Conservation (phyloP, 2,329 filamentous ascomycete species). For the Aspergillus sojae region DNA sequence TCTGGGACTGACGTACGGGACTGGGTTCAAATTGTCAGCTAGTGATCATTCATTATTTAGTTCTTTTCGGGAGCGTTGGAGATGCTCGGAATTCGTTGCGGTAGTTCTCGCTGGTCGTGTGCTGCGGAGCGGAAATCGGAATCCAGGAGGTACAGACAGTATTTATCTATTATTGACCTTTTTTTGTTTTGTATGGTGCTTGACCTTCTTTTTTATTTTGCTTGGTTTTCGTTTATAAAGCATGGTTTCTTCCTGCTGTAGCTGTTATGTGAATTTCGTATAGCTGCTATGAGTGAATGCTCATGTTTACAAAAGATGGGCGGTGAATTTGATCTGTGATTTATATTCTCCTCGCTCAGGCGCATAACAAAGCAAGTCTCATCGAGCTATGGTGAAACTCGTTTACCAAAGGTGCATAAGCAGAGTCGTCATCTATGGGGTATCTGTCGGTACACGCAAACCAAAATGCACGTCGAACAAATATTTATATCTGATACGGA, state of each 20-base stretch:
- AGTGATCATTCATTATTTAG: neutral
- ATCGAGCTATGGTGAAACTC: neutral
- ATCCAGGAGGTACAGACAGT: neutral
- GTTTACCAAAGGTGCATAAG: neutral
- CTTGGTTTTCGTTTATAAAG: too few species aligned
- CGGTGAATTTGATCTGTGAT: neutral
- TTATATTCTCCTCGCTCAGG: neutral
- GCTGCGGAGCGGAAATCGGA: neutral
- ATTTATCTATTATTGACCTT: too few species aligned
- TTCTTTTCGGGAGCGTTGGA: neutral
- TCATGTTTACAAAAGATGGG: neutral
- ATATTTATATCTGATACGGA: constrained; percentile 1
- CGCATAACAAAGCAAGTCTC: neutral
- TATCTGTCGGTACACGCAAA: constrained; percentile 6
- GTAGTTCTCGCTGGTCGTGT: neutral
- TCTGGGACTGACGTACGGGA: neutral
- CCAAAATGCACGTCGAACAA: neutral
- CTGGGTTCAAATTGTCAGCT: neutral
- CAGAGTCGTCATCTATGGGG: constrained; percentile 5
- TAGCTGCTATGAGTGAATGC: neutral
- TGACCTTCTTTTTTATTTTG: too few species aligned
- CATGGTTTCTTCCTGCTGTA: too few species aligned
- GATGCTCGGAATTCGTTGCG: neutral
- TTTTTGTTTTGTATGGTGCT: neutral
- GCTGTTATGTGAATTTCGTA: too few species aligned